A percentile compares a stretch with the other conserved stretches of the same genome.
phyloP scores from a whole-genome alignment of 2,329 filamentous ascomycete genomes.

The Claviceps humidiphila region DNA sequence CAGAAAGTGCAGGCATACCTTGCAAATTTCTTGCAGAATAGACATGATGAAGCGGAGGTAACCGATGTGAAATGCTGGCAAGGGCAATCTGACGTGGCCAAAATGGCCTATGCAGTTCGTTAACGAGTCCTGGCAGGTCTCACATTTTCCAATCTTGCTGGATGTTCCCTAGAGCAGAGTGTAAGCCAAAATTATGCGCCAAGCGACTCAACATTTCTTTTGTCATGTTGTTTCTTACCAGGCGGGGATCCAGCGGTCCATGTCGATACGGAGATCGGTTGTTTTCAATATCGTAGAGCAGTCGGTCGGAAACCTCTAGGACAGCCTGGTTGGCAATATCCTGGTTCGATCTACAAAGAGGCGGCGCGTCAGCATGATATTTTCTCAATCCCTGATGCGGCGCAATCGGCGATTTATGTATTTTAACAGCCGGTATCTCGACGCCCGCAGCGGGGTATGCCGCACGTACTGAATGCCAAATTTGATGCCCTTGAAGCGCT shows the following conservation, averaged over 20 bases:
- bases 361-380: background rate
- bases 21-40: constrained; percentile 92
- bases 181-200: background rate
- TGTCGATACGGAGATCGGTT: constrained; percentile 63
- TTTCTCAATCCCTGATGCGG: background rate
- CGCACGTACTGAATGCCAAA: constrained; percentile 56
- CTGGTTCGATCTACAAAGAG: constrained; percentile 56
- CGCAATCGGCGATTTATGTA: background rate
- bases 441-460: background rate
- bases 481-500: constrained; percentile 80
- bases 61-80: constrained; percentile 91
- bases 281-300: constrained; percentile 81
- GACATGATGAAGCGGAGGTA: constrained; percentile 89
- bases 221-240: constrained; percentile 31
- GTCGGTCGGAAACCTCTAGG: constrained; percentile 83
- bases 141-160: constrained; percentile 65
- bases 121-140: constrained; percentile 70
- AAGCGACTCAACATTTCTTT: background rate
- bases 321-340: constrained; percentile 94
- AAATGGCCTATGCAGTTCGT: constrained; percentile 90
- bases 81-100: constrained; percentile 76
- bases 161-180: constrained; percentile 52
- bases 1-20: constrained; percentile 25
- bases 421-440: no score
- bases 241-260: constrained; percentile 75